phyloP scores from a whole-genome alignment of 129 eudicot genomes.

The Mikania micrantha region DNA sequence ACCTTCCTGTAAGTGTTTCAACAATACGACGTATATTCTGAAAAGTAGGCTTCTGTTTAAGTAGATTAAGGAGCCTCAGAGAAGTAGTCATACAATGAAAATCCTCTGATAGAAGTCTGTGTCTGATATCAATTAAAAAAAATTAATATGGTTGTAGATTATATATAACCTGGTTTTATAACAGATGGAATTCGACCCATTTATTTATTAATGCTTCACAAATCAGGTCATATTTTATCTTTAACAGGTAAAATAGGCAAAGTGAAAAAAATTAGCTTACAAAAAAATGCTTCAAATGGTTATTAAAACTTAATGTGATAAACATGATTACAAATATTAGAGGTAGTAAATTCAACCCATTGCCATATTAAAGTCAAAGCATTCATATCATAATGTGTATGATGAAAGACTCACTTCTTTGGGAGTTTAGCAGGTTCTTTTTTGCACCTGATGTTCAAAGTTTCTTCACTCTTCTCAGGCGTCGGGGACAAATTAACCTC shows the following conservation, averaged over 20 bases:
- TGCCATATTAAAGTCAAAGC: not conserved
- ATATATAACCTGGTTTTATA: not conserved
- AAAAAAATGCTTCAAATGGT: not conserved
- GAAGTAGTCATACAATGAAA: constrained; percentile 68
- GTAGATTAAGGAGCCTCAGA: constrained; percentile 53
- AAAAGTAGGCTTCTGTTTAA: constrained; percentile 43
- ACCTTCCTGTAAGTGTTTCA: constrained; percentile 58
- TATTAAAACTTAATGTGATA: not conserved
- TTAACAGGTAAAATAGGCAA: not conserved
- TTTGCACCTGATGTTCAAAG: constrained; percentile 26
- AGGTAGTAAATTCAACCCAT: not conserved
- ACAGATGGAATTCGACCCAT: not conserved
- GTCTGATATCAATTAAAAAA: constrained; percentile 34
- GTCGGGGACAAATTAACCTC: constrained; percentile 42
- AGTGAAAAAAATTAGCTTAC: not conserved
- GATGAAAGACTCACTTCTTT: constrained; percentile 45
- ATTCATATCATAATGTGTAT: not conserved
- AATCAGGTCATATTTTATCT: not conserved
- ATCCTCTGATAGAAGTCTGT: constrained; percentile 37
- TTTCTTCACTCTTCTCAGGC: constrained; percentile 48
- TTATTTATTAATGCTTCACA: no score
- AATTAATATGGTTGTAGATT: not conserved
- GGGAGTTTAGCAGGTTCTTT: constrained; percentile 48
- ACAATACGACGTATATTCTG: constrained; percentile 44
- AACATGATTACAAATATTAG: not conserved